Evolutionary conservation across 805 yeast species (phyloP).

Genomic region (Ogataea siamensis): DNA sequence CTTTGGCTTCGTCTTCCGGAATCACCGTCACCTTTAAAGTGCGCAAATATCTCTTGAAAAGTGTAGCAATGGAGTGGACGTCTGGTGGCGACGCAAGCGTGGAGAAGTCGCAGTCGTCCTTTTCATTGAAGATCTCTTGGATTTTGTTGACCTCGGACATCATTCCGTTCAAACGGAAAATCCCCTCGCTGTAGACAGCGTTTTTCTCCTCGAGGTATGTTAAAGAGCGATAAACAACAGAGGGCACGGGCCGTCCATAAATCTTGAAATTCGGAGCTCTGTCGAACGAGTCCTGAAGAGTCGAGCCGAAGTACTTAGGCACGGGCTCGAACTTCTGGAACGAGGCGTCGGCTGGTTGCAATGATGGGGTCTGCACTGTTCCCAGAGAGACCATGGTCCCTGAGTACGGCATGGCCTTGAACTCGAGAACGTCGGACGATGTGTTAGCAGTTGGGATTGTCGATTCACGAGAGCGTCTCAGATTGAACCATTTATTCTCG

Average conservation of each 20-base stretch:
- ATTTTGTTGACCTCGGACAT: constrained; percentile 68
- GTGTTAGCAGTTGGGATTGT: constrained; percentile 14
- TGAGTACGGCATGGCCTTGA: constrained; percentile 35
- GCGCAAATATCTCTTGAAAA: constrained; percentile 78
- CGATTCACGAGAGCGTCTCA: constrained; percentile 20
- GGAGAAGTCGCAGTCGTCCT: constrained; percentile 67
- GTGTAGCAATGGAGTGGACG: constrained; percentile 83
- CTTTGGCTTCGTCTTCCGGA: constrained; percentile 38
- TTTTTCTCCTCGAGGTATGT: constrained; percentile 61
- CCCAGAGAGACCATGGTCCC: constrained; percentile 22
- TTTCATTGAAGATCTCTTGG: constrained; percentile 64
- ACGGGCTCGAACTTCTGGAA: constrained; percentile 25
- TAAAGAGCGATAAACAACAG: constrained; percentile 73
- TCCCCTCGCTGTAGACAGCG: constrained; percentile 85
- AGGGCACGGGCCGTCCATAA: constrained; percentile 55
- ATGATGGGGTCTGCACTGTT: constrained; percentile 9
- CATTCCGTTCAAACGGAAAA: constrained; percentile 88
- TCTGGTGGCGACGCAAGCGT: constrained; percentile 51
- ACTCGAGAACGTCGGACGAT: constrained; percentile 28
- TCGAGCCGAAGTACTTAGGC: constrained; percentile 58
- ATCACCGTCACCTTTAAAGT: constrained; percentile 75
- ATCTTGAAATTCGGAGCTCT: constrained; percentile 48
- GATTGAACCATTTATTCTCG: constrained; percentile 25
- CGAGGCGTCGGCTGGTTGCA: constrained; percentile 3
- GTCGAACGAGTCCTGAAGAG: constrained; percentile 49